phyloP scores from a whole-genome alignment of 176 grass and related monocot species.

The Oryza longistaminata region DNA sequence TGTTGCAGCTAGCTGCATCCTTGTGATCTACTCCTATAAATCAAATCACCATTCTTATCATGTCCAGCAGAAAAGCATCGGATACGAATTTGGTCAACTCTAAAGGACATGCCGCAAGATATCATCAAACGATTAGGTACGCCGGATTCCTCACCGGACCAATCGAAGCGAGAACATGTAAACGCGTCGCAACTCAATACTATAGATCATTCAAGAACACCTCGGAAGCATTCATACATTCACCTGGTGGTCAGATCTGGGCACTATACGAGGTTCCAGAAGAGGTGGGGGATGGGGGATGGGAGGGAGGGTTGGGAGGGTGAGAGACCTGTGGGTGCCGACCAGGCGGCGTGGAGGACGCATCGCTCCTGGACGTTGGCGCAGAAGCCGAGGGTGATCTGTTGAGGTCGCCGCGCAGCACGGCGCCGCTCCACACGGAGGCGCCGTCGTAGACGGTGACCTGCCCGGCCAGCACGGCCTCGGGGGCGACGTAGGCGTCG shows the following conservation, averaged over 20 bases:
- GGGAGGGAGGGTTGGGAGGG: neutral
- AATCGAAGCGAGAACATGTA: neutral
- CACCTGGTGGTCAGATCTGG: constrained; percentile 32
- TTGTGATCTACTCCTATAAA: neutral
- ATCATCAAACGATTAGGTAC: neutral
- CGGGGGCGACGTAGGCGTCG: constrained; percentile 90
- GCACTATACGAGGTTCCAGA: neutral
- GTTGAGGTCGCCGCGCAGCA: constrained; percentile 92
- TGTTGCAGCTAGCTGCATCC: neutral
- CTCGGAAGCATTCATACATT: neutral
- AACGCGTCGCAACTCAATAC: neutral
- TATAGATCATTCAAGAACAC: neutral
- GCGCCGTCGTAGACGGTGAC: constrained; percentile 86
- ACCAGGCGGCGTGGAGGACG: constrained; percentile 91
- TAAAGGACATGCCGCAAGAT: neutral
- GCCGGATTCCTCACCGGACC: neutral
- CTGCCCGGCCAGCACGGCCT: constrained; percentile 84
- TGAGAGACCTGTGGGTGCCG: constrained; percentile 64
- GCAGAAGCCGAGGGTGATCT: constrained; percentile 95
- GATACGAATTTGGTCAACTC: neutral
- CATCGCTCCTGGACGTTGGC: constrained; percentile 94
- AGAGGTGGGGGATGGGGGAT: neutral
- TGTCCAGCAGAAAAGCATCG: neutral
- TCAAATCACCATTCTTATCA: constrained; percentile 4
- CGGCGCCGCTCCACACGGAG: constrained; percentile 89